Percentiles rank a stretch among this genome's conserved stretches.
These are phyloP conservation scores for Aegilops speltoides DNA, from an alignment of 176 grass and related monocot genomes.

Conservation along the genomic window DNA sequence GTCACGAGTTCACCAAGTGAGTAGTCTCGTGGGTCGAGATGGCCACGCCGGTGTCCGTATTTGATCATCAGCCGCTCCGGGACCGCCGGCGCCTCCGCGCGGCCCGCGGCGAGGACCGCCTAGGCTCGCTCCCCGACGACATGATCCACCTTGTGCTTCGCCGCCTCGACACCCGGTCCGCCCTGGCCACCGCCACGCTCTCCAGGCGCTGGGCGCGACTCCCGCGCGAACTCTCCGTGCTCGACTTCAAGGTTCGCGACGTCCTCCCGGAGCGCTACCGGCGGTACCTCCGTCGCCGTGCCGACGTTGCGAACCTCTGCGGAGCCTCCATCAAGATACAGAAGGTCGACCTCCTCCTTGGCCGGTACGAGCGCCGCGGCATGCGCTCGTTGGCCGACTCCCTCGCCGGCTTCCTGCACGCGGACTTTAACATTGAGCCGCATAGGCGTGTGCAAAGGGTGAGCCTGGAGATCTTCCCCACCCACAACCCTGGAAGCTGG, in stretches of 20 bases:
- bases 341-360: not conserved
- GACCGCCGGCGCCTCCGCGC: not conserved
- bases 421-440: not conserved
- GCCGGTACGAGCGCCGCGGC: not conserved
- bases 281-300: not conserved
- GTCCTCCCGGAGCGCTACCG: slow-evolving; percentile 3
- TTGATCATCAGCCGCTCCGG: not conserved
- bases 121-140: not conserved
- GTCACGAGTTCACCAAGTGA: not conserved
- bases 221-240: not conserved
- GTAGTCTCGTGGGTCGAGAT: not conserved
- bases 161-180: slow-evolving; percentile 21
- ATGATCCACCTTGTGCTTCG: not conserved
- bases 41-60: not conserved
- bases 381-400: not conserved
- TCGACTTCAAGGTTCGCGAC: not conserved
- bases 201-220: slow-evolving; percentile 6
- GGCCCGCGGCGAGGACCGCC: not conserved
- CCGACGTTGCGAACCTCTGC: not conserved
- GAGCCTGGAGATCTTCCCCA: not conserved
- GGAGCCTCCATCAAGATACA: not conserved
- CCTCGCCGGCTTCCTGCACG: not conserved
- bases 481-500: not conserved
- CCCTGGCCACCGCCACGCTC: slow-evolving; percentile 24
- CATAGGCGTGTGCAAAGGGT: not conserved